Conservation (phyloP, 2,329 filamentous ascomycete species). For the Trichoderma guizhouense region DNA sequence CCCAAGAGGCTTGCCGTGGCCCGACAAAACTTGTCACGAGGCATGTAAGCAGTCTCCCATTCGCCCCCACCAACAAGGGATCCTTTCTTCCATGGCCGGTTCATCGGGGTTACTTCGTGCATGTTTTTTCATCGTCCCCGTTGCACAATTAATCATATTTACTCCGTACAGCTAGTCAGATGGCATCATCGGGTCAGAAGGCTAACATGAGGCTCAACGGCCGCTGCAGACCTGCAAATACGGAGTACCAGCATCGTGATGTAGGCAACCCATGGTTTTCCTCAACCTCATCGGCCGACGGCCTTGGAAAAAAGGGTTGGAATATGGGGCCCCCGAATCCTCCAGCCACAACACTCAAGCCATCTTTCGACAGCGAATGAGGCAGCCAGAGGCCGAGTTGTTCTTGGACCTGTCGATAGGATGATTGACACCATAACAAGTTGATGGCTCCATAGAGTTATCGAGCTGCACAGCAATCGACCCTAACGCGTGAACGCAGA, state of each 20-base stretch:
- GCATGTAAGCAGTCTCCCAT: not conserved
- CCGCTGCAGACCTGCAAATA: not conserved
- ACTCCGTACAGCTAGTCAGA: not conserved
- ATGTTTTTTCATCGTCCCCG: not conserved
- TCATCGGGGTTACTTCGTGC: slow-evolving; percentile 1
- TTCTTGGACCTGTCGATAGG: slow-evolving; percentile 96
- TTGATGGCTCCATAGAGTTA: slow-evolving; percentile 76
- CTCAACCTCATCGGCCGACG: slow-evolving; percentile 86
- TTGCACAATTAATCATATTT: slow-evolving; percentile 3
- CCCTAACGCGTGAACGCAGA: slow-evolving; percentile 55
- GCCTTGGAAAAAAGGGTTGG: slow-evolving; percentile 84
- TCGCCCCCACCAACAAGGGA: not conserved
- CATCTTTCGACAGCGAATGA: slow-evolving; percentile 61
- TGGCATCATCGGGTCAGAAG: slow-evolving; percentile 3
- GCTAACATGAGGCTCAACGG: not conserved
- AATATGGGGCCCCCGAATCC: slow-evolving; percentile 73
- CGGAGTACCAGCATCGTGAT: slow-evolving; percentile 38
- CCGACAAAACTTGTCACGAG: not conserved
- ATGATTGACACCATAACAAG: slow-evolving; percentile 74
- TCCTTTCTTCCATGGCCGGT: not conserved
- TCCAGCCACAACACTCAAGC: slow-evolving; percentile 62
- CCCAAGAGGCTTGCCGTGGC: not conserved
- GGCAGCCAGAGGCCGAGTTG: slow-evolving; percentile 60
- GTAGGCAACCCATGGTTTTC: slow-evolving; percentile 82
- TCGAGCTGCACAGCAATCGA: slow-evolving; percentile 84